These are phyloP conservation scores for Coniella vitis DNA, from an alignment of 2,329 filamentous ascomycete species.

Conservation along the genomic window DNA sequence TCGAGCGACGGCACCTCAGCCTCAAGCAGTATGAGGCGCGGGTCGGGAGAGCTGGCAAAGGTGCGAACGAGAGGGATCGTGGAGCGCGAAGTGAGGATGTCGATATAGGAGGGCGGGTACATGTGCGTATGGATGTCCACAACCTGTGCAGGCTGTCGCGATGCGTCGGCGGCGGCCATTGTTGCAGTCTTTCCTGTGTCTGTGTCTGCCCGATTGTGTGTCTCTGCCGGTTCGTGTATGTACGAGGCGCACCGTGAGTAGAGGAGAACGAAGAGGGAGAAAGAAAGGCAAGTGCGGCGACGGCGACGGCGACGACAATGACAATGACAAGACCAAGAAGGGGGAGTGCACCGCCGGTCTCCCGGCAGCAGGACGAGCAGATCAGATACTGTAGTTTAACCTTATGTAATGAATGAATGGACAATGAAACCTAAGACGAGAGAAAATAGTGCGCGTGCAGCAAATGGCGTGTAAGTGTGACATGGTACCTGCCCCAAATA, in stretches of 20 bases:
- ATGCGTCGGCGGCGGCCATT: background rate
- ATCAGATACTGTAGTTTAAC: background rate
- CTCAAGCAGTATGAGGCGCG: slow-evolving; percentile 54
- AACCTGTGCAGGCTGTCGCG: slow-evolving; percentile 28
- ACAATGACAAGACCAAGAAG: too few relatives aligned
- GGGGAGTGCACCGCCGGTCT: too few relatives aligned
- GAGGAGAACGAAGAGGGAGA: too few relatives aligned
- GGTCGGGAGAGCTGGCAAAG: slow-evolving; percentile 47
- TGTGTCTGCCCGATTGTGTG: background rate
- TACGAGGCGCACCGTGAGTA: too few relatives aligned
- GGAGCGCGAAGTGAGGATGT: slow-evolving; percentile 50
- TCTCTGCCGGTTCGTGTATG: background rate
- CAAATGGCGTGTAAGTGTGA: too few relatives aligned
- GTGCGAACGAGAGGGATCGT: slow-evolving; percentile 65
- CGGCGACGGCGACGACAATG: too few relatives aligned
- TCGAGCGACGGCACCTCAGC: slow-evolving; percentile 24
- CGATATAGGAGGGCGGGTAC: slow-evolving; percentile 59
- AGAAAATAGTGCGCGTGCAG: too few relatives aligned
- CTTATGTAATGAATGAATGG: background rate
- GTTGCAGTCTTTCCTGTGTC: slow-evolving; percentile 2
- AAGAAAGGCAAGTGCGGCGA: too few relatives aligned
- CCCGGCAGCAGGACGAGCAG: too few relatives aligned
- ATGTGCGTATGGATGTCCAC: slow-evolving; percentile 67
- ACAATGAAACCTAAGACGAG: background rate
- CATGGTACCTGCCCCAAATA: too few relatives aligned